These are phyloP conservation scores for Spencermartinsiella ligniputridi DNA, from an alignment of 1,139 yeast genomes.

Conservation along the genomic window DNA sequence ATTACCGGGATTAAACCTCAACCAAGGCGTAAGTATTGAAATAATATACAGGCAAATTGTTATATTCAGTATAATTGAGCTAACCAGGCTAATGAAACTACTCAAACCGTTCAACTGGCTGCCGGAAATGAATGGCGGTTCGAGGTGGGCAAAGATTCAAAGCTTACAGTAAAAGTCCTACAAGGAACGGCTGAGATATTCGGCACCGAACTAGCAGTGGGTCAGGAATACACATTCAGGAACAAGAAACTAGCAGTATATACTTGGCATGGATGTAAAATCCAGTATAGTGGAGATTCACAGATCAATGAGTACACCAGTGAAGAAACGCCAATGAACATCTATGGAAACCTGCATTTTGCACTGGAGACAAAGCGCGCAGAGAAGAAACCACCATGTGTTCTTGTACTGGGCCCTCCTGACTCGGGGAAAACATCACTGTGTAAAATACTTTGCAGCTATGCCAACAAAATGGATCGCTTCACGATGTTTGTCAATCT, in stretches of 20 bases:
- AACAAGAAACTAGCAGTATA: slow-evolving; percentile 58
- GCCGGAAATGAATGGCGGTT: slow-evolving; percentile 70
- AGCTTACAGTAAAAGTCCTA: slow-evolving; percentile 48
- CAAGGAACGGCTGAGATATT: slow-evolving; percentile 82
- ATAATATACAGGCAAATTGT: no score
- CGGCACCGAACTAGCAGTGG: slow-evolving; percentile 85
- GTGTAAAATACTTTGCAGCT: slow-evolving; percentile 63
- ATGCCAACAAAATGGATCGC: slow-evolving; percentile 66
- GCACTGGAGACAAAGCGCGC: slow-evolving; percentile 61
- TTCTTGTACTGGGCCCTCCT: slow-evolving; percentile 67
- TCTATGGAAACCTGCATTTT: slow-evolving; percentile 67
- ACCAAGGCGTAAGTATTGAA: background rate
- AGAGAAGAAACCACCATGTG: slow-evolving; percentile 46
- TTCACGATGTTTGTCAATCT: slow-evolving; percentile 70
- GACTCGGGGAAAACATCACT: slow-evolving; percentile 77
- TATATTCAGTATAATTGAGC: background rate
- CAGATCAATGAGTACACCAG: slow-evolving; percentile 56
- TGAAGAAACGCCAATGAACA: slow-evolving; percentile 64
- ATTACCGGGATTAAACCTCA: slow-evolving; percentile 5
- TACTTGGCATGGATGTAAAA: slow-evolving; percentile 52
- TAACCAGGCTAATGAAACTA: slow-evolving; percentile 9
- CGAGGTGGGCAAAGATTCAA: slow-evolving; percentile 60
- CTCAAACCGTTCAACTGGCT: slow-evolving; percentile 21
- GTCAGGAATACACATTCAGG: slow-evolving; percentile 55
- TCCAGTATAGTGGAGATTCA: slow-evolving; percentile 41